Evolutionary conservation across 345 rosid species (phyloP), one percentile per base, ranked within the genome.

Genomic region (Conringia planisiliqua): DNA sequence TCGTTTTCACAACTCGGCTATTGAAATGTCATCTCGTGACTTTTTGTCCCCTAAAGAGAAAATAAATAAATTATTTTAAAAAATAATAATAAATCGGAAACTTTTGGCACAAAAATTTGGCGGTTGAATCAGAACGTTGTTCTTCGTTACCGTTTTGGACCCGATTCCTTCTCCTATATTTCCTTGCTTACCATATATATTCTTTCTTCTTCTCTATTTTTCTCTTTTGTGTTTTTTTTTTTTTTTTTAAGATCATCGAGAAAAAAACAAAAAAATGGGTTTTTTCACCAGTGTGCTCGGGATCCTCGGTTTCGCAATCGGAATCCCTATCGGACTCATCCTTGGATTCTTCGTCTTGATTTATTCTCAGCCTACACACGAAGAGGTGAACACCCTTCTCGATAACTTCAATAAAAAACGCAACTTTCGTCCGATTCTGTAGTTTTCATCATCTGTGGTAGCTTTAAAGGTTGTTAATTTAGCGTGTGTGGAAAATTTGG

Each of bases 301-400:
- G 36, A 56, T 86, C 42, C 4, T 89, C 42, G 97, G 97, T 65
- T 89, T 89, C 79, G 85, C 62, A 24, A 78, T 89, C 76, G 97
- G 97, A 63, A 71, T 89, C 73, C 88, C 93, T 27, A 24, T 86
- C 27, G 97, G 97, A 30, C 85, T 91, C 55, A 10, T 85, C 63
- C n/a, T 83, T 17, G 97, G 97, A 1, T 91, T 91, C 86, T 78
- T 76, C 72, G 63, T 83, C 78, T 84, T 89, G 78, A 24, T 91
- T 17, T 89, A 89, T 71, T 89, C 93, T 26, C 76, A 82, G 11
- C 96, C 97, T 14, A 27, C 67, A 14, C 73, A 78, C 48, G 69
- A 84, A 2, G 63, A 89, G 95, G 97, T 90, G 82, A 70, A 38
- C 29, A 22, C 38, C 10, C 17, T 42, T 42, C 50, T 44, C 20